These are phyloP conservation scores for Fusarium robinianum DNA, from an alignment of 2,329 filamentous ascomycete species.

Conservation along the genomic window DNA sequence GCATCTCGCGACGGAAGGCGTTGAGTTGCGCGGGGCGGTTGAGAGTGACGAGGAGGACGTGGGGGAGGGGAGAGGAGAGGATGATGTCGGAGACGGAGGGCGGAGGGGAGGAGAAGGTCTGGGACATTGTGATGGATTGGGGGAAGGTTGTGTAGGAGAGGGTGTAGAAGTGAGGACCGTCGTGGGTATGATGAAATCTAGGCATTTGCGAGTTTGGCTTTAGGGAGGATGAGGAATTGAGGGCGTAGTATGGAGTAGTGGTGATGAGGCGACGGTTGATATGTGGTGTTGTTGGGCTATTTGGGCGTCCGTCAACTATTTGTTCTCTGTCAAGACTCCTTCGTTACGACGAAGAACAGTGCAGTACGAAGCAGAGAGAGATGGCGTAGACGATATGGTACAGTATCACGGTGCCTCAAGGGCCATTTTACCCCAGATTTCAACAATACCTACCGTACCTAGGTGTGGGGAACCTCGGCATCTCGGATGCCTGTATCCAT, in stretches of 20 bases:
- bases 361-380: too few species aligned
- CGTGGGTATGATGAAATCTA: conserved; percentile 21
- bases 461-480: conserved; percentile 40
- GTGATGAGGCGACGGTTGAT: too few species aligned
- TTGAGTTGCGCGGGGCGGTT: conserved; percentile 64
- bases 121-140: conserved; percentile 29
- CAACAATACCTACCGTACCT: background rate
- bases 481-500: conserved; percentile 27
- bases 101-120: conserved; percentile 43
- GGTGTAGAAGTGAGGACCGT: conserved; percentile 28
- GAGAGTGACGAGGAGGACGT: conserved; percentile 63
- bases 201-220: too few species aligned
- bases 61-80: conserved; percentile 56
- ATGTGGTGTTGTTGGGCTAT: too few species aligned
- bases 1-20: conserved; percentile 55
- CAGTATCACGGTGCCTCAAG: background rate
- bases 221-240: too few species aligned
- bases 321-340: too few species aligned
- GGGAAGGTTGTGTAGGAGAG: conserved; percentile 12
- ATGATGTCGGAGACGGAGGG: conserved; percentile 48
- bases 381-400: conserved; percentile 3
- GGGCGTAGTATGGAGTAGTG: too few species aligned
- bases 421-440: conserved; percentile 22
- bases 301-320: too few species aligned
- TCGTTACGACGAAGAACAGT: too few species aligned